Evolutionary conservation across 163 green algal species (phyloP).

Genomic region (Coccomyxa subellipsoidea): DNA sequence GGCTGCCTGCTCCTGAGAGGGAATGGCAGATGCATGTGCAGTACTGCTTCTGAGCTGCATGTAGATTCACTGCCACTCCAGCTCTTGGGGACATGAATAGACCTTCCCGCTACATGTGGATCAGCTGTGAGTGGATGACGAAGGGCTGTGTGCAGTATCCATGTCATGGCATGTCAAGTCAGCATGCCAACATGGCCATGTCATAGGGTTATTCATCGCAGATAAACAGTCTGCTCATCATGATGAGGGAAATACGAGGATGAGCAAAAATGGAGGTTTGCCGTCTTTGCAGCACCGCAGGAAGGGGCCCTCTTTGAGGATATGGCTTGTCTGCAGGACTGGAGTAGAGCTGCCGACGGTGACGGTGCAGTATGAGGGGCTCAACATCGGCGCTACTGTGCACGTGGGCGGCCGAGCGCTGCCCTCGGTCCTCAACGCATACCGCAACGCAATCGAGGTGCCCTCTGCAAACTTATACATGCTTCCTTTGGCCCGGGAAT

Average conservation of each 20-base stretch:
- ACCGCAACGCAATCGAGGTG: slow-evolving; percentile 26
- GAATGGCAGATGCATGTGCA: background rate
- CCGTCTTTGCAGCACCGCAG: background rate
- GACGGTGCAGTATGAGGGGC: slow-evolving; percentile 29
- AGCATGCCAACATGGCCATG: too few relatives aligned
- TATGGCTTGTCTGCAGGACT: slow-evolving; percentile 12
- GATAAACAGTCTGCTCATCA: too few relatives aligned
- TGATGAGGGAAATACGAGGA: background rate
- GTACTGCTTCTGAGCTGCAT: background rate
- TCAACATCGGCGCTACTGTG: slow-evolving; percentile 18
- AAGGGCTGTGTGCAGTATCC: too few relatives aligned
- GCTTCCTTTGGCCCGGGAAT: too few relatives aligned
- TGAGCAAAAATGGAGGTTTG: too few relatives aligned
- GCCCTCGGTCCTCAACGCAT: slow-evolving; percentile 21
- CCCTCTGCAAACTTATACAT: background rate
- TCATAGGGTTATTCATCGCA: too few relatives aligned
- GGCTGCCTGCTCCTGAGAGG: background rate
- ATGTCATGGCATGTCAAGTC: too few relatives aligned
- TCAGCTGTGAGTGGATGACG: too few relatives aligned
- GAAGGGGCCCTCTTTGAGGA: background rate
- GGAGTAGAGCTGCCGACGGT: slow-evolving; percentile 20
- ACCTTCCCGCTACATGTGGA: too few relatives aligned
- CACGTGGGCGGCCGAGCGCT: slow-evolving; percentile 14
- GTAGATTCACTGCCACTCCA: background rate
- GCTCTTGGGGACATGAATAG: background rate